Conservation (phyloP, 169 alveolate genomes). For the Nephromyces sp. region DNA sequence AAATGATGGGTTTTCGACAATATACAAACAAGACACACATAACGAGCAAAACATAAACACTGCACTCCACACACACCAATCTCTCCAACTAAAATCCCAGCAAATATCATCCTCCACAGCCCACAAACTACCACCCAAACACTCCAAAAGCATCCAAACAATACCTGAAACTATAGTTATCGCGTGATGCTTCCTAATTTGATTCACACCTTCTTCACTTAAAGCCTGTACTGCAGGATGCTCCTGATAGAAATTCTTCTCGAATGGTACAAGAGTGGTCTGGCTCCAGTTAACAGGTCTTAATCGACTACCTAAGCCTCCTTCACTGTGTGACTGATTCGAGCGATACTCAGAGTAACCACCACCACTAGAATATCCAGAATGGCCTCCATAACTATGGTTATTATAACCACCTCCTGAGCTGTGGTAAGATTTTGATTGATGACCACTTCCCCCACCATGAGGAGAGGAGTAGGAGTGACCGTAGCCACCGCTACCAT, state of each 20-base stretch:
- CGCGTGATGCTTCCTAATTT: constrained; percentile 61
- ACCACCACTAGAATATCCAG: constrained; percentile 7
- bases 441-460: neutral
- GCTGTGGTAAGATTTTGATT: too few relatives aligned
- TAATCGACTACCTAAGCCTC: constrained; percentile 15
- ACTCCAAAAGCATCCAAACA: neutral
- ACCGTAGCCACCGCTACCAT: constrained; percentile 6
- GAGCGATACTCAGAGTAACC: constrained; percentile 4
- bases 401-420: constrained; percentile 5
- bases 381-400: constrained; percentile 7
- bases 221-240: constrained; percentile 67
- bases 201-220: constrained; percentile 68
- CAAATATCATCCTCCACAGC: too few relatives aligned
- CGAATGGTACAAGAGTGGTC: constrained; percentile 71
- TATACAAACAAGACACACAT: neutral
- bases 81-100: too few relatives aligned
- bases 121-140: neutral
- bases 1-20: neutral
- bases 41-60: neutral
- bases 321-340: neutral
- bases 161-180: constrained; percentile 72
- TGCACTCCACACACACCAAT: too few relatives aligned
- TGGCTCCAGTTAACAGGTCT: constrained; percentile 61
- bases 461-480: neutral
- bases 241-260: constrained; percentile 84